These are phyloP conservation scores for Cladorrhinum samala DNA, from an alignment of 495 filamentous ascomycete genomes.

Conservation along the genomic window DNA sequence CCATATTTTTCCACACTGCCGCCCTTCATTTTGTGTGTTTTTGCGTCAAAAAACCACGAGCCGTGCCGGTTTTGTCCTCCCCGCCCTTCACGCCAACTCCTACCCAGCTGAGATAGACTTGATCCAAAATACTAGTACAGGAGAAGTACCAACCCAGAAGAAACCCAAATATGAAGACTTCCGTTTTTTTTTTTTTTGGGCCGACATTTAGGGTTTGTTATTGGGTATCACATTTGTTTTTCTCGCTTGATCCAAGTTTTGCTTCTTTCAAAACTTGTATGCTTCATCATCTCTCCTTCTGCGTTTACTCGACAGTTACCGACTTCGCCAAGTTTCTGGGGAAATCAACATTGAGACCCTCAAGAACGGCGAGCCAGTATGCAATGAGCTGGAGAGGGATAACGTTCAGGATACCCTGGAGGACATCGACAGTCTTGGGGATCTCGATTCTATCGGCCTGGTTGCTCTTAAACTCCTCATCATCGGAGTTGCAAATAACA, in stretches of 20 bases:
- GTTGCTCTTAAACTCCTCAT: constrained; percentile 79
- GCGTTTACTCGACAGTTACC: constrained; percentile 86
- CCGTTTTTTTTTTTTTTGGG: too few species aligned
- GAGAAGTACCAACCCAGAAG: too few species aligned
- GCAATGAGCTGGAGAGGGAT: constrained; percentile 96
- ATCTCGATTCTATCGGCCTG: constrained; percentile 96
- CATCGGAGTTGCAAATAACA: constrained; percentile 91
- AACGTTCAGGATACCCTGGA: constrained; percentile 95
- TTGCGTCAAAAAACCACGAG: background rate
- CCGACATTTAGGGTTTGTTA: too few species aligned
- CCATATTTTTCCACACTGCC: too few species aligned
- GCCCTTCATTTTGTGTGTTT: background rate
- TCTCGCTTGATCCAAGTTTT: background rate
- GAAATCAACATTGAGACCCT: constrained; percentile 96
- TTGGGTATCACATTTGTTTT: too few species aligned
- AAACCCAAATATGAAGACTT: too few species aligned
- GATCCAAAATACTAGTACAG: constrained; percentile 23
- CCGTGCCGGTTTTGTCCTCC: constrained; percentile 3
- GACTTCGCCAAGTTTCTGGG: constrained; percentile 97
- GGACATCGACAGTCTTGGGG: constrained; percentile 87
- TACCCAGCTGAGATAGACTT: constrained; percentile 7
- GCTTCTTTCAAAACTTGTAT: too few species aligned
- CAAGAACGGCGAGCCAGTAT: constrained; percentile 95
- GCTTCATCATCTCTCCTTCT: background rate
- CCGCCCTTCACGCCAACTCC: constrained; percentile 8